Evolutionary conservation across 2,329 filamentous ascomycete species (phyloP), one percentile per base, ranked within the genome.

Genomic region (Seiridium cupressi): DNA sequence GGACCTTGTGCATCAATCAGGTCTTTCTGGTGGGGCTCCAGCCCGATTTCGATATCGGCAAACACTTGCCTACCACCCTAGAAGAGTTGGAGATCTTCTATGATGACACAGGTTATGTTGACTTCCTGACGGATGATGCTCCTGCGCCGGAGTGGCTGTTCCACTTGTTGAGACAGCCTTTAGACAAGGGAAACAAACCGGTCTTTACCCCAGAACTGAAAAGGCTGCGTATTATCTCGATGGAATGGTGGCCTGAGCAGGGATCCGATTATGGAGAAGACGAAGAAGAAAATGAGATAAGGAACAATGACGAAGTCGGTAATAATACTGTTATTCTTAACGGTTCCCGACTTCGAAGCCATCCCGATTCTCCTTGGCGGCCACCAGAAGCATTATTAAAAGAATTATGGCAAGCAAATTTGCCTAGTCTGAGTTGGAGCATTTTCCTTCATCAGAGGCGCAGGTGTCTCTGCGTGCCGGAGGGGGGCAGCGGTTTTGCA

Each of bases 31-130:
- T 44, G 18, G 38, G 36, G 36, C 38, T 18, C 6, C 44, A 60
- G 32, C 10, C 34, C 11, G 51, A 44, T 5, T 5, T 40, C 9
- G 34, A 18, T 5, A 26, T 62, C 35, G 55, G 58, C 42, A 44
- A 60, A n/a, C 48, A 34, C 11, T n/a, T 62, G 26, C 57, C 60
- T 11, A 51, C 48, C 48, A 54, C 53, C 44, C 32, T 62, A 9
- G 34, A 62, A 32, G 57, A 62, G 42, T 55, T 62, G 10, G 60
- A 62, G 11, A 47, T 60, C 32, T 48, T 42, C 47, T 56, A 40
- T 32, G 58, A 49, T 44, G 47, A 51, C 35, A n/a, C n/a, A 48
- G 51, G 51, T 18, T 44, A 51, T 35, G n/a, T 44, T 9, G n/a
- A 34, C 7, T 48, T 57, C 18, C 35, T 57, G 34, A n/a, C 7